Evolutionary conservation across 768 basidiomycete genomes (phyloP), one percentile per base, ranked within the genome.

Genomic region (Lentinula sp.): DNA sequence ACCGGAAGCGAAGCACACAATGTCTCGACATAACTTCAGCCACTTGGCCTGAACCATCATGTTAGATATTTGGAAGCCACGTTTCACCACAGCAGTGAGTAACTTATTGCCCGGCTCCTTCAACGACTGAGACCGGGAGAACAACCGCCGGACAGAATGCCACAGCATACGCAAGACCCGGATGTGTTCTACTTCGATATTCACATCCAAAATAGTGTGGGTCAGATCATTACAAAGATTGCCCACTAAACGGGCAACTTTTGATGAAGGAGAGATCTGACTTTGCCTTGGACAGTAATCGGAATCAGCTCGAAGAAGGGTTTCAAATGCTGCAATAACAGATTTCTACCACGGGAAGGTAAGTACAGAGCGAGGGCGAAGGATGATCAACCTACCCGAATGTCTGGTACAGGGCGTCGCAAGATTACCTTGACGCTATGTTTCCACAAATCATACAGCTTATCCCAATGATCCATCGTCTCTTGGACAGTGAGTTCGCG

Each of bases 241-340:
- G 4, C 32, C 41, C 5, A 56, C 15, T 5, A 49, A 49, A 12
- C 1, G 6, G 9, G 35, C 57, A 41, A 59, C 64, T 49, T 66
- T 70, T 0, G 77, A 60, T 16, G 73, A 62, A 3, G 76, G 63
- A 1, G 75, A 72, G 12, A 77, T 66, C 63, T 78, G 75, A 0
- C 69, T 70, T 36, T 67, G 67, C 20, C 69, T 74, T 59, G 80
- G 76, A 0, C 76, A 75, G 10, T 81, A 66, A 55, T 80, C 76
- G 9, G 79, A 72, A 46, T 77, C 79, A 16, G 72, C 78, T 28
- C 85, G 77, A n/a, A 89, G 70, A 16, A 88, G 74, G 0, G 81
- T 77, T 62, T 82, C 77, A 87, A 87, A 88, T 1, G 76, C 70
- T 46, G 72, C 67, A 4, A 82, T 50, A 28, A 84, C 70, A 13